Evolutionary conservation across 345 rosid genomes (phyloP), one percentile per base, ranked within the genome.

Genomic region (Sonneratia caseolaris): DNA sequence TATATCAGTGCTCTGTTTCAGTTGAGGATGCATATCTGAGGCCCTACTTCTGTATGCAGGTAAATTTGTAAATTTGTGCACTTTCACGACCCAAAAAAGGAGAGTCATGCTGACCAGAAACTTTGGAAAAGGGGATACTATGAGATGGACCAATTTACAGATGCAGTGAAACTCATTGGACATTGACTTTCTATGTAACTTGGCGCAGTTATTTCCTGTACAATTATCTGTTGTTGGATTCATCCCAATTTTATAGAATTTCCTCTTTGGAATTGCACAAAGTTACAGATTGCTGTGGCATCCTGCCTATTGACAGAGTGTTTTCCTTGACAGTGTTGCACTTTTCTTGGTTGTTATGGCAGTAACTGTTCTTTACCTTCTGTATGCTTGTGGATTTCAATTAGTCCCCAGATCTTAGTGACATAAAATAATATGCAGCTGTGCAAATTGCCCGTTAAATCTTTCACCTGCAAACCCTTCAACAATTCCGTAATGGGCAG

Each of bases 31-130:
- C 88, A 3, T 69, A 73, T 45, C 75, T 83, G 72, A 85, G 83
- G 70, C 79, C 78, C 48, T 95, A 95, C 81, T 95, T 80, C 73
- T 92, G 97, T 84, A 88, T 95, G 89, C 90, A 75, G 92, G 99
- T 90, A 27, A 37, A 18, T 35, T 38, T 64, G 57, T 57, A 57
- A 27, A 14, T 62, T 27, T 62, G 10, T 27, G 66, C 9, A 62
- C 38, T n/a, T 62, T 62, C 37, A 24, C 66, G 2, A 15, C 38
- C 18, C 38, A 12, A 3, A 62, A 56, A 62, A 62, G 32, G 19
- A 62, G 66, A 27, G 18, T 62, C 38, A 35, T 35, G 7, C 66
- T 62, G 38, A 27, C 38, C 6, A 1, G 37, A 27, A 32, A 62
- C 37, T 35, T 27, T 1, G 27, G 38, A 18, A 62, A 27, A 4